Percentiles rank a stretch among this genome's conserved stretches.
Conservation (phyloP, 192 early-diverging fungal species). For the Endogone sp. region DNA sequence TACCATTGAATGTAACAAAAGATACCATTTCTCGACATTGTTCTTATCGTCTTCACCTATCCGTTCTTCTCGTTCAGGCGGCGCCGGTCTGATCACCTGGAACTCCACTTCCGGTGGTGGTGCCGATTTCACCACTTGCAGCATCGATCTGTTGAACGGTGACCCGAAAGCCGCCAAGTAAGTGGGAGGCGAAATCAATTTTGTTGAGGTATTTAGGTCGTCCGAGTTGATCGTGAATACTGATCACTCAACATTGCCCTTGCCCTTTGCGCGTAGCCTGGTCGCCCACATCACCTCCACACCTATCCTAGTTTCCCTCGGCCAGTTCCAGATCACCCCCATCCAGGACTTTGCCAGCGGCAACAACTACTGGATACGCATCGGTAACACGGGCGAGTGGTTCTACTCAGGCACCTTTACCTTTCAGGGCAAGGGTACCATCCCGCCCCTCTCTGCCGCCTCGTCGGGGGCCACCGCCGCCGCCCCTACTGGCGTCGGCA, state of each 20-base stretch:
- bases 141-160: not conserved
- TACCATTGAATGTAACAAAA: too few relatives aligned
- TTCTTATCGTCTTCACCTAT: not conserved
- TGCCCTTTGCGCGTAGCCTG: not conserved
- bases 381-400: not conserved
- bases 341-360: not conserved
- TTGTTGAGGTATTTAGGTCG: not conserved
- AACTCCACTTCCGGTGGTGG: not conserved
- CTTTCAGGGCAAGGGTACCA: constrained; percentile 8
- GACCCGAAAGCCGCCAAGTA: not conserved
- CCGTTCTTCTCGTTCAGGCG: not conserved
- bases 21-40: not conserved
- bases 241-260: not conserved
- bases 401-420: not conserved
- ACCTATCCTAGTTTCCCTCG: not conserved
- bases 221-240: not conserved
- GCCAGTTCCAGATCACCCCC: not conserved
- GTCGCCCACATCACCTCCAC: not conserved
- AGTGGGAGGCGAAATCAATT: not conserved
- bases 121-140: not conserved
- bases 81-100: constrained; percentile 9
- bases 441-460: constrained; percentile 18
- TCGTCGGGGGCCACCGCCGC: constrained; percentile 15
- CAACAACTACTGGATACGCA: constrained; percentile 4
- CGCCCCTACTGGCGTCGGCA: not conserved